These are phyloP conservation scores for Middelhovenomyces tepae DNA, from an alignment of 805 yeast genomes.

Conservation along the genomic window DNA sequence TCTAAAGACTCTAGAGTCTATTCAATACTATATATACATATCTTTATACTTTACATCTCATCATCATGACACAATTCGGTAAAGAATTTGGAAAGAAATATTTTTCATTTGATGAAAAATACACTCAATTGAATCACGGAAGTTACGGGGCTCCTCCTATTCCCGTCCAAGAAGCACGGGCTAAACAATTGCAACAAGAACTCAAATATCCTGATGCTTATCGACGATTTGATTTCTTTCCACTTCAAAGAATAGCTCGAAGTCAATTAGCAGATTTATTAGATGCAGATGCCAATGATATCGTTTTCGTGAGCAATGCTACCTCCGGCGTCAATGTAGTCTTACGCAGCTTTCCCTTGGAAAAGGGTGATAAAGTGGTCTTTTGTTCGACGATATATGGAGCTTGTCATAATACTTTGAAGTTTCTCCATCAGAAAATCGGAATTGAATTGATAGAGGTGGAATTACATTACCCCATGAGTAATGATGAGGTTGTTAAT, in stretches of 20 bases:
- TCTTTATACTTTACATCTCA: background rate
- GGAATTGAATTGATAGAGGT: conserved; percentile 33
- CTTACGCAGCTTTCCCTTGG: conserved; percentile 44
- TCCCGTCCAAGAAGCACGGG: conserved; percentile 35
- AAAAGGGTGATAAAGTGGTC: conserved; percentile 44
- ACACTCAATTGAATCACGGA: conserved; percentile 52
- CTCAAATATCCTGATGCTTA: conserved; percentile 41
- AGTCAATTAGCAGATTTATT: conserved; percentile 35
- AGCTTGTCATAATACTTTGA: conserved; percentile 43
- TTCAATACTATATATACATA: background rate
- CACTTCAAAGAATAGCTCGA: conserved; percentile 29
- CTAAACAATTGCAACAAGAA: conserved; percentile 24
- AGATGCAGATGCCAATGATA: conserved; percentile 37
- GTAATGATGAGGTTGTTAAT: conserved; percentile 33
- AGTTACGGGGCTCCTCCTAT: conserved; percentile 52
- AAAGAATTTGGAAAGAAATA: conserved; percentile 38
- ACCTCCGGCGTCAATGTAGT: conserved; percentile 52
- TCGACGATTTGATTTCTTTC: conserved; percentile 24
- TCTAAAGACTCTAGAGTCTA: too few species aligned
- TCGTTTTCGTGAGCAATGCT: conserved; percentile 52
- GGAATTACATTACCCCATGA: conserved; percentile 36
- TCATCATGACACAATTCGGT: conserved; percentile 44
- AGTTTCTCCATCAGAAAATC: conserved; percentile 19
- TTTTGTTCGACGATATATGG: conserved; percentile 43
- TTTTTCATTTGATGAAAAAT: conserved; percentile 36